These are phyloP conservation scores for Macrophomina pseudophaseolina DNA, from an alignment of 2,329 filamentous ascomycete species.

Conservation along the genomic window DNA sequence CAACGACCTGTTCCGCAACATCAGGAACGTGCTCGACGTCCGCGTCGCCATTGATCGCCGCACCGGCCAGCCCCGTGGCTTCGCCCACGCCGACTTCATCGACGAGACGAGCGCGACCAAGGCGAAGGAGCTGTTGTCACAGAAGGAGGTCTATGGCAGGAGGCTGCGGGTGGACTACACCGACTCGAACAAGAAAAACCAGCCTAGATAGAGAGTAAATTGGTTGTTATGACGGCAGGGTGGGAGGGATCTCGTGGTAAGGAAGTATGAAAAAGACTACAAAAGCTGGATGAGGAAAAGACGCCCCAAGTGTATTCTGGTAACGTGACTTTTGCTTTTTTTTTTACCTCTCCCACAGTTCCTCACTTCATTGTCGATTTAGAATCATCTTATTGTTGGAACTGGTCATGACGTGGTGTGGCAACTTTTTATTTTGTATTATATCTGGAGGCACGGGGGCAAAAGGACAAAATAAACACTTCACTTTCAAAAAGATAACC, in stretches of 20 bases:
- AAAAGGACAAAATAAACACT: not conserved
- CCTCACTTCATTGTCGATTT: not conserved
- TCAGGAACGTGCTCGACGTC: slow-evolving; percentile 74
- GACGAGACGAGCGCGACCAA: slow-evolving; percentile 68
- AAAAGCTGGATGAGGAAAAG: too few species aligned
- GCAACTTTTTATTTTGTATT: not conserved
- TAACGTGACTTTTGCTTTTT: not conserved
- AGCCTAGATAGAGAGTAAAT: too few species aligned
- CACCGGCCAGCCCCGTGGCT: slow-evolving; percentile 81
- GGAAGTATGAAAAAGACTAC: too few species aligned
- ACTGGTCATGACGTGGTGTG: not conserved
- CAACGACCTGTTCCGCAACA: slow-evolving; percentile 73
- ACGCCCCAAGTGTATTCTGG: too few species aligned
- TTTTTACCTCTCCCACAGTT: not conserved
- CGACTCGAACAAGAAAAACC: slow-evolving; percentile 20
- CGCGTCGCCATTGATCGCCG: slow-evolving; percentile 82
- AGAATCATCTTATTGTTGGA: not conserved
- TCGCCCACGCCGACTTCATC: slow-evolving; percentile 81
- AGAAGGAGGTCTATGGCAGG: slow-evolving; percentile 69
- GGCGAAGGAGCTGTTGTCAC: slow-evolving; percentile 62
- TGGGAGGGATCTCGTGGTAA: too few species aligned
- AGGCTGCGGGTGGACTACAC: slow-evolving; percentile 70
- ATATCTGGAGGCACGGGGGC: not conserved
- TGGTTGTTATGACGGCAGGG: too few species aligned
- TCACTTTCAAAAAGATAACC: not conserved